These are phyloP conservation scores for Botryotinia convoluta DNA, from an alignment of 2,329 filamentous ascomycete species.

Conservation along the genomic window DNA sequence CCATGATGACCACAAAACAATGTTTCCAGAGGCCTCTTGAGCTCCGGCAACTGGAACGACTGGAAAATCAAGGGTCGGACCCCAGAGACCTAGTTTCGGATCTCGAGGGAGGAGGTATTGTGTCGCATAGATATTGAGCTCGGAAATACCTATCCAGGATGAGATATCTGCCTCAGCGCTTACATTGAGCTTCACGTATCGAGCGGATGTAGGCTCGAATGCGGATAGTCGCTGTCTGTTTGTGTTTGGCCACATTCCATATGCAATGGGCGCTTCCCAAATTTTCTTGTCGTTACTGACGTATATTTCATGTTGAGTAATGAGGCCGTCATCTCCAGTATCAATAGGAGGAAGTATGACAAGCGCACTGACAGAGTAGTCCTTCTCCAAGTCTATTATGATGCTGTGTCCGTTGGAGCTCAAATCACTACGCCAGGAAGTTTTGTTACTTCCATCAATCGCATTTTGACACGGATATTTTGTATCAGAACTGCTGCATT, in stretches of 20 bases:
- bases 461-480: neutral
- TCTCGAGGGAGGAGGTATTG: conserved; percentile 1
- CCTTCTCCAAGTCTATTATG: neutral
- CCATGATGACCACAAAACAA: conserved; percentile 12
- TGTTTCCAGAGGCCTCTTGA: conserved; percentile 9
- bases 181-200: conserved; percentile 3
- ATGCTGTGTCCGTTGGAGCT: neutral
- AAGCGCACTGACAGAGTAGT: conserved; percentile 1
- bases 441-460: conserved; percentile 1
- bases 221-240: conserved; percentile 8
- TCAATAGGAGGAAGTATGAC: conserved; percentile 2
- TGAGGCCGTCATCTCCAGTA: neutral
- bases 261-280: neutral
- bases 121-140: conserved; percentile 10
- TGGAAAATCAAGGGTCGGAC: conserved; percentile 3
- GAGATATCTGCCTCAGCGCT: neutral
- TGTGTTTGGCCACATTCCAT: conserved; percentile 12
- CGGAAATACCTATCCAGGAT: conserved; percentile 1
- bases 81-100: conserved; percentile 5
- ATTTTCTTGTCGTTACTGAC: neutral
- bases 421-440: neutral
- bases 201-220: conserved; percentile 6
- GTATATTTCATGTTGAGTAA: conserved; percentile 5
- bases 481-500: neutral
- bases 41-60: conserved; percentile 13